phyloP scores from a whole-genome alignment of 2,329 filamentous ascomycete species.

The Dactylellina haptotyla region DNA sequence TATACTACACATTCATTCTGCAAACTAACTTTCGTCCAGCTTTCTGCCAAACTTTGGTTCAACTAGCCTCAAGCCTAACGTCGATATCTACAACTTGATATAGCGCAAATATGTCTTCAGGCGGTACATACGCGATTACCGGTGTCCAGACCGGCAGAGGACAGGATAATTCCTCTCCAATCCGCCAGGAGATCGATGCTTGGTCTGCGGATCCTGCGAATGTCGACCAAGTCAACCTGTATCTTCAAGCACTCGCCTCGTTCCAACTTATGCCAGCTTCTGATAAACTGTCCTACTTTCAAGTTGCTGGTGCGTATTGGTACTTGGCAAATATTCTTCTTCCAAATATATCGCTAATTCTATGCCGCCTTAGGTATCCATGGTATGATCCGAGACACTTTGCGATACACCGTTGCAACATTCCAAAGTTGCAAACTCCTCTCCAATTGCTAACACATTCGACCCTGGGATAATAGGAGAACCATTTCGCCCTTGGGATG shows the following conservation, averaged over 20 bases:
- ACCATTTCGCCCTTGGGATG: slow-evolving; percentile 70
- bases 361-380: slow-evolving; percentile 22
- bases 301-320: slow-evolving; percentile 74
- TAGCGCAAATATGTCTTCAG: slow-evolving; percentile 24
- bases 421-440: too few relatives aligned
- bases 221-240: slow-evolving; percentile 68
- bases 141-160: slow-evolving; percentile 23
- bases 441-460: not conserved
- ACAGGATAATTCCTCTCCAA: slow-evolving; percentile 16
- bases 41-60: not conserved
- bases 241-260: slow-evolving; percentile 77
- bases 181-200: slow-evolving; percentile 49
- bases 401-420: too few relatives aligned
- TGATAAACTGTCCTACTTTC: slow-evolving; percentile 77
- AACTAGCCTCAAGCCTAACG: too few relatives aligned
- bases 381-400: slow-evolving; percentile 13
- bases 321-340: not conserved
- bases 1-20: too few relatives aligned
- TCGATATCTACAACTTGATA: too few relatives aligned
- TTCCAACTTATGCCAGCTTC: slow-evolving; percentile 75
- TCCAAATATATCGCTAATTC: not conserved
- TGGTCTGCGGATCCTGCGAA: slow-evolving; percentile 46
- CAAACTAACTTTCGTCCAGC: not conserved
- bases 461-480: slow-evolving; percentile 73
- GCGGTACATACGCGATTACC: slow-evolving; percentile 41